Evolutionary conservation across 2,329 filamentous ascomycete genomes (phyloP).

Genomic region (Fusarium compactum): DNA sequence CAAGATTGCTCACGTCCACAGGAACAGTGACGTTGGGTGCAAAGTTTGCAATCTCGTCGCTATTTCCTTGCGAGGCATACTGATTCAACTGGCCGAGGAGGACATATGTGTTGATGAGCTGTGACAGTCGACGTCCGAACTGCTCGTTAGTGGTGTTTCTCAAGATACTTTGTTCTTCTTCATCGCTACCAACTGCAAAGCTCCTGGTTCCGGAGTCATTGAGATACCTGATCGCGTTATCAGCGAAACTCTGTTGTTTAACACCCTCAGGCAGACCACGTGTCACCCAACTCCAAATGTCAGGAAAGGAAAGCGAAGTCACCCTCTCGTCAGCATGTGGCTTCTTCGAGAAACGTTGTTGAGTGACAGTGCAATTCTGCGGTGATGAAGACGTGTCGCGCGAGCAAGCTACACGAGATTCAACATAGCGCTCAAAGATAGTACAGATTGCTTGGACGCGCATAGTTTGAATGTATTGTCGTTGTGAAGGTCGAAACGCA

Average conservation of each 20-base stretch:
- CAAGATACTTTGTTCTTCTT: neutral
- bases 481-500: neutral
- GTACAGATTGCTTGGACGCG: neutral
- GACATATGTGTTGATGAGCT: conserved; percentile 29
- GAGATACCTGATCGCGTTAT: neutral
- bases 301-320: neutral
- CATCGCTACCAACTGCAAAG: neutral
- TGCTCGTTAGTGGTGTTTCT: neutral
- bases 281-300: neutral
- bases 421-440: neutral
- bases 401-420: neutral
- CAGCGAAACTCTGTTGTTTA: neutral
- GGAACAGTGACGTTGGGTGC: neutral
- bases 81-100: neutral
- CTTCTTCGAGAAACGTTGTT: neutral
- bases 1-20: neutral
- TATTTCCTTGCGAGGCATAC: neutral
- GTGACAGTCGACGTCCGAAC: conserved; percentile 13
- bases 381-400: neutral
- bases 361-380: neutral
- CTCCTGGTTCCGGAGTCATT: neutral
- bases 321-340: neutral
- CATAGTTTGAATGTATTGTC: neutral
- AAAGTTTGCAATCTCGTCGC: neutral
- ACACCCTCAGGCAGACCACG: neutral